Base-by-base conservation (phyloP, 306 rosid species). In the Dicorynia guianensis region DNA sequence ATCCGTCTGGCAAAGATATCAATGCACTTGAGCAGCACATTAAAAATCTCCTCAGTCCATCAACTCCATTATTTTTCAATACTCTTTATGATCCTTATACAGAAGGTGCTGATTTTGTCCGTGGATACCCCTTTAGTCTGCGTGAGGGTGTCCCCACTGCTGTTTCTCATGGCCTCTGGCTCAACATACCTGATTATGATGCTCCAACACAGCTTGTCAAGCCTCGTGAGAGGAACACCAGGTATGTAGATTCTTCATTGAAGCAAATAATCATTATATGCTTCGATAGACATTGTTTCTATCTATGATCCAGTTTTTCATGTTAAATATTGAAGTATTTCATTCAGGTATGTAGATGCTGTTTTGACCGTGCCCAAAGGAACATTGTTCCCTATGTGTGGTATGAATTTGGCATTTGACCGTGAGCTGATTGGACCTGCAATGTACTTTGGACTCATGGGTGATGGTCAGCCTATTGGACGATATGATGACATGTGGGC, bases 171-270 rank as follows among this genome's bases (percentile, higher is more conserved):
- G 97, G 97, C 57, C 94, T 93, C 61, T 93, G 96, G 97, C 94
- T 93, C 83, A 93, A 93, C 84, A 90, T 90, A 12, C 96, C 96
- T 8, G 98, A 89, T 63, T 93, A 93, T 44, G 98, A 89, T 80
- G 96, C 98, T 38, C 98, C 98, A 7, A 93, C 98, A 8, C 94
- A 93, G 80, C 98, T 90, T 72, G 96, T 90, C 77, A 93, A 89
- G 81, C 98, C 98, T 46, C 85, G 30, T 20, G 98, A 93, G 88
- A 90, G 96, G 80, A 93, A 90, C 83, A 82, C 82, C 63, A 88
- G 96, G 97, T 88, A 38, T 44, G 17, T 55, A 35, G 76, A 33
- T 46, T 11, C 0, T 50, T 61, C 69, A 63, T 11, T 25, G 34
- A 48, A 40, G 50, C 38, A 58, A 54, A 60, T 57, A 59, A 40